Percentiles rank a stretch among this genome's conserved stretches.
These are phyloP conservation scores for Sporopachydermia lactativora DNA, from an alignment of 805 yeast genomes.

Conservation along the genomic window DNA sequence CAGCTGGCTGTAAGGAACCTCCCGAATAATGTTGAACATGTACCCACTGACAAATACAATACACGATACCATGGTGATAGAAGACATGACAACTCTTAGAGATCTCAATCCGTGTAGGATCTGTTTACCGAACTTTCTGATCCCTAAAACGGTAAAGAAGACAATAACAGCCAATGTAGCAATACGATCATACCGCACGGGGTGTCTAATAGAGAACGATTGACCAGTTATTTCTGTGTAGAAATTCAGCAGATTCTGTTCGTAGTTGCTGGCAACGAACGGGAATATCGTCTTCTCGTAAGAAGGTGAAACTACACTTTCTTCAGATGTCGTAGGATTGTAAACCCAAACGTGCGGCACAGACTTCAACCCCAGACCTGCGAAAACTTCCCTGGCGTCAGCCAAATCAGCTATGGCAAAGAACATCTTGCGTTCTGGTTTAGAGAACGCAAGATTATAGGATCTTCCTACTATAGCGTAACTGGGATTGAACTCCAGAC, in stretches of 20 bases:
- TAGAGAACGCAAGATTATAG: constrained; percentile 45
- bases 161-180: constrained; percentile 21
- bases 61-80: constrained; percentile 42
- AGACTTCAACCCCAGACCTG: constrained; percentile 27
- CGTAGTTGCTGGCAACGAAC: constrained; percentile 30
- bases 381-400: constrained; percentile 38
- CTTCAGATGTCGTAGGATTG: constrained; percentile 29
- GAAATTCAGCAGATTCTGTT: constrained; percentile 19
- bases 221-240: constrained; percentile 14
- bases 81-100: constrained; percentile 17
- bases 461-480: constrained; percentile 47
- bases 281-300: constrained; percentile 26
- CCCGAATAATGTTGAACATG: constrained; percentile 85
- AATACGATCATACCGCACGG: constrained; percentile 25
- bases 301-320: constrained; percentile 16
- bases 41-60: constrained; percentile 75
- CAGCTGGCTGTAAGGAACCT: constrained; percentile 37
- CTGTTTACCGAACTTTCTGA: constrained; percentile 16
- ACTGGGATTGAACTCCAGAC: constrained; percentile 56
- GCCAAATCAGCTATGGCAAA: constrained; percentile 67
- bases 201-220: constrained; percentile 17
- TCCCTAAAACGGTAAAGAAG: constrained; percentile 20
- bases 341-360: constrained; percentile 70
- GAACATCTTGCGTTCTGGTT: constrained; percentile 34
- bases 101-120: not conserved